Conservation (phyloP, 2,329 filamentous ascomycete genomes). For the Fusarium chaquense region DNA sequence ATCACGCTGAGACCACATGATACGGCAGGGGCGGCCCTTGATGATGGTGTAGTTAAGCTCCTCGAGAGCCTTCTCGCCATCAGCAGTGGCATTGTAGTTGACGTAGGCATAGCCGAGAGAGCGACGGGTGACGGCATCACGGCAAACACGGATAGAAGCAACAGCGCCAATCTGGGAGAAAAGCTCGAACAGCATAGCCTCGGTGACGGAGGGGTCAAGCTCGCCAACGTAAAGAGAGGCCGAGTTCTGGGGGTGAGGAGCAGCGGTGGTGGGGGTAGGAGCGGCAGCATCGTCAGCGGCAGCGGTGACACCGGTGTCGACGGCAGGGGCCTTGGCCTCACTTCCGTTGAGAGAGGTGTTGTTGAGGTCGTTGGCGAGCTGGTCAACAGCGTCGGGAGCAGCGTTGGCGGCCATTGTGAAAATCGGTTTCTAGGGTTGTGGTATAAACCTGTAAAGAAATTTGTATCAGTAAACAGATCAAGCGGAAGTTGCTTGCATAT, state of each 20-base stretch:
- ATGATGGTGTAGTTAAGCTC: slow-evolving; percentile 99
- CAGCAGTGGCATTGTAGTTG: slow-evolving; percentile 98
- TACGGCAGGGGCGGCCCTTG: slow-evolving; percentile 98
- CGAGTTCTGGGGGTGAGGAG: slow-evolving; percentile 86
- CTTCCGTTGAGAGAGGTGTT: slow-evolving; percentile 77
- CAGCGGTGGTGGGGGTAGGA: slow-evolving; percentile 79
- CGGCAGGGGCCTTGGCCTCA: slow-evolving; percentile 72
- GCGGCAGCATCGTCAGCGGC: slow-evolving; percentile 70
- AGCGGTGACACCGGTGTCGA: slow-evolving; percentile 78
- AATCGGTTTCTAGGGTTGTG: slow-evolving; percentile 32
- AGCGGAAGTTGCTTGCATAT: slow-evolving; percentile 7
- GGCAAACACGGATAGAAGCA: slow-evolving; percentile 99
- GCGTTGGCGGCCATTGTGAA: slow-evolving; percentile 71
- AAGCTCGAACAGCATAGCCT: slow-evolving; percentile 99
- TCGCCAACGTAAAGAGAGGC: slow-evolving; percentile 99
- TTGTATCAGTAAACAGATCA: slow-evolving; percentile 34
- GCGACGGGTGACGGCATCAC: slow-evolving; percentile 97
- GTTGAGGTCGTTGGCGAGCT: slow-evolving; percentile 82
- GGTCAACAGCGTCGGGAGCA: slow-evolving; percentile 74
- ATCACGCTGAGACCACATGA: slow-evolving; percentile 99
- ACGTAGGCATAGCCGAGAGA: slow-evolving; percentile 99
- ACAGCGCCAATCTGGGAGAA: slow-evolving; percentile 99
- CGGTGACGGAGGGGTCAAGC: slow-evolving; percentile 96
- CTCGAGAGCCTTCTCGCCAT: slow-evolving; percentile 98
- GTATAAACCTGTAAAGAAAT: slow-evolving; percentile 34